A percentile compares a stretch with the other conserved stretches of the same genome.
Evolutionary conservation across 2,329 filamentous ascomycete species (phyloP).

Genomic region (Paracoccidioides brasiliensis): DNA sequence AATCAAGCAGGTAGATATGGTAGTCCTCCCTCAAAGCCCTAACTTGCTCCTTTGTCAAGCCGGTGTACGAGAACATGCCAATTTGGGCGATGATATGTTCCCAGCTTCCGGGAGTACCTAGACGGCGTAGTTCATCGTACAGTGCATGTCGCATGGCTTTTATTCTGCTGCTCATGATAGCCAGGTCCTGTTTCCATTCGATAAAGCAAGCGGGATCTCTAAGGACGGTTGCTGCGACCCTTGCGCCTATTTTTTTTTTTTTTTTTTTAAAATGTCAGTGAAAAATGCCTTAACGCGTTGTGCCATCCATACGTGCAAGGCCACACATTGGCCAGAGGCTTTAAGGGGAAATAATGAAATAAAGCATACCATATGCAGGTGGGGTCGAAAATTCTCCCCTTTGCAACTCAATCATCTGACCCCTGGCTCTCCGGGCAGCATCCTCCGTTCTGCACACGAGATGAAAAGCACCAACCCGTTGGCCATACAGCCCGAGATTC

Average conservation of each 20-base stretch:
- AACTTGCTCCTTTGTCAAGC: conserved; percentile 15
- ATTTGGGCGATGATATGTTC: conserved; percentile 88
- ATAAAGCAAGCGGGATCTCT: conserved; percentile 65
- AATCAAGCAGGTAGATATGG: conserved; percentile 18
- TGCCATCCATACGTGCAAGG: neutral
- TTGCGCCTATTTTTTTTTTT: conserved; percentile 6
- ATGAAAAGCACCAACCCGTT: conserved; percentile 91
- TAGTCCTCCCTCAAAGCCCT: conserved; percentile 11
- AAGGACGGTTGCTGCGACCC: conserved; percentile 39
- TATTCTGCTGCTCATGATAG: conserved; percentile 87
- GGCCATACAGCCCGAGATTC: conserved; percentile 74
- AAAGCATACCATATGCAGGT: conserved; percentile 59
- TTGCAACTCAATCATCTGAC: conserved; percentile 78
- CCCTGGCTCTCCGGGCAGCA: conserved; percentile 49
- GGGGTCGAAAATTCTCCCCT: conserved; percentile 88
- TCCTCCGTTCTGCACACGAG: conserved; percentile 29
- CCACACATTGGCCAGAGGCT: neutral
- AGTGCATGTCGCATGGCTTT: conserved; percentile 75
- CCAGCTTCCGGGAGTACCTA: conserved; percentile 85
- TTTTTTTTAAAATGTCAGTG: neutral
- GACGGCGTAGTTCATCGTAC: conserved; percentile 65
- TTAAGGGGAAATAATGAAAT: neutral
- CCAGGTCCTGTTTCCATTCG: conserved; percentile 82
- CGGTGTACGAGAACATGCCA: conserved; percentile 22
- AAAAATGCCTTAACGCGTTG: neutral